Evolutionary conservation across 2,329 filamentous ascomycete species (phyloP).

Genomic region (Colletotrichum nymphaeae): DNA sequence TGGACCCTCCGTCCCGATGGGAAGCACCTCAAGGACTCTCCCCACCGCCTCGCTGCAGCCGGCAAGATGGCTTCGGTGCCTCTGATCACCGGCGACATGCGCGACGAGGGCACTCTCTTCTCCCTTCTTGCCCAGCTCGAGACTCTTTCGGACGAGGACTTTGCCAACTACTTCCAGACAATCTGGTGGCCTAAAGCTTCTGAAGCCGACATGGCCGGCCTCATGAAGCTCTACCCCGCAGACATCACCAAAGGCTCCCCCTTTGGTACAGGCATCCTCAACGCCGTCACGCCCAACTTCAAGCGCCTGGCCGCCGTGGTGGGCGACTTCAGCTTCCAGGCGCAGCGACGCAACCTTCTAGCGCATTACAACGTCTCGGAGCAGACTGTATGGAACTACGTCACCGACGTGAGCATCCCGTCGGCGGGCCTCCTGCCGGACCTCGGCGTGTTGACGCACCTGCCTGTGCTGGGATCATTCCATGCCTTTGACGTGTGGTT

Average conservation of each 20-base stretch:
- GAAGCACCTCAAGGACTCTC: conserved; percentile 16
- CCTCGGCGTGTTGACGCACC: conserved; percentile 1
- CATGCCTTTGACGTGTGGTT: conserved; percentile 15
- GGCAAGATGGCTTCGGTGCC: conserved; percentile 54
- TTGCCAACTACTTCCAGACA: background rate
- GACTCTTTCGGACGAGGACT: background rate
- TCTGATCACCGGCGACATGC: conserved; percentile 71
- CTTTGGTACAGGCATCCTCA: conserved; percentile 65
- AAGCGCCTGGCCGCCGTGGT: conserved; percentile 72
- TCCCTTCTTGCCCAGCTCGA: conserved; percentile 49
- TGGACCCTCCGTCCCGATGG: conserved; percentile 11
- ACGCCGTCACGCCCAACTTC: conserved; percentile 73
- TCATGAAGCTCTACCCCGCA: conserved; percentile 42
- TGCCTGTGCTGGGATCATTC: conserved; percentile 13
- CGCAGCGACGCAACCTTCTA: conserved; percentile 56
- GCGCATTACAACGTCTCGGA: conserved; percentile 25
- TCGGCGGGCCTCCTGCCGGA: conserved; percentile 4
- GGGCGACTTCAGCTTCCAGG: conserved; percentile 68
- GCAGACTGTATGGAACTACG: conserved; percentile 13
- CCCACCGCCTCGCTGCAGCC: conserved; percentile 1
- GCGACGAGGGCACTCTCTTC: conserved; percentile 76
- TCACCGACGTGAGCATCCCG: conserved; percentile 13
- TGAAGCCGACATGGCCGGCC: background rate
- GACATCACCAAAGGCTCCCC: conserved; percentile 68
- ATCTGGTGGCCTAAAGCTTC: conserved; percentile 6